Evolutionary conservation across 2,329 filamentous ascomycete genomes (phyloP), one percentile per base, ranked within the genome.

Genomic region (Cadophora malorum): DNA sequence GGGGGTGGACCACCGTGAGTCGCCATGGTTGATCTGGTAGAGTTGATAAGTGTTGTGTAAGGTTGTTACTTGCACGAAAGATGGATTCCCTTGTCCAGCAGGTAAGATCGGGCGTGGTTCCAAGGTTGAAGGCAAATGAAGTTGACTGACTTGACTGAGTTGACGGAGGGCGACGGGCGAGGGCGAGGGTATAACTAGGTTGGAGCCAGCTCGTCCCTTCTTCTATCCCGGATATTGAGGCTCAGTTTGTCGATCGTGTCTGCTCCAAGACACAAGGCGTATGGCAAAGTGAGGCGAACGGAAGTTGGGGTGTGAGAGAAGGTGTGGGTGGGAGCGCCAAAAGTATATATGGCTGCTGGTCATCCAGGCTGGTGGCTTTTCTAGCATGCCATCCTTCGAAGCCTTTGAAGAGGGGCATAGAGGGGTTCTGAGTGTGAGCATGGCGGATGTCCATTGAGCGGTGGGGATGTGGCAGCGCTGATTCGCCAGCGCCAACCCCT

Each of bases 1-100:
- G 69, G 68, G 23, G 66, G 64, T 5, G 60, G 64, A 38, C 59
- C 58, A 35, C 21, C 65, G 63, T 41, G 21, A 33, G 50, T 55
- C 45, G 52, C 52, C 53, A 58, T 58, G 53, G 16, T 55, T 50
- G 59, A 41, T 21, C 7, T 21, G 59, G 38, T 41, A 4, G 16
- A 33, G 10, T 49, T 62, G 23, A 50, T 33, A 19, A 16, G 19
- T 23, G 33, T 23, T 49, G 41, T 21, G 28, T 14, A 28, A n/a
- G 61, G 21, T 3, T 10, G 7, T 25, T 19, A 4, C 12, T 25
- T 33, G 28, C 47, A 41, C 31, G 61, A 28, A 19, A 53, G 12
- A 53, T 28, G 19, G 19, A 28, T 28, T 28, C 28, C 28, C 25
- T 63, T 25, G 33, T 31, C 14, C 28, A 25, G 21, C 41, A 33